Conservation (phyloP, 805 yeast species). For the Kuraishia molischiana region DNA sequence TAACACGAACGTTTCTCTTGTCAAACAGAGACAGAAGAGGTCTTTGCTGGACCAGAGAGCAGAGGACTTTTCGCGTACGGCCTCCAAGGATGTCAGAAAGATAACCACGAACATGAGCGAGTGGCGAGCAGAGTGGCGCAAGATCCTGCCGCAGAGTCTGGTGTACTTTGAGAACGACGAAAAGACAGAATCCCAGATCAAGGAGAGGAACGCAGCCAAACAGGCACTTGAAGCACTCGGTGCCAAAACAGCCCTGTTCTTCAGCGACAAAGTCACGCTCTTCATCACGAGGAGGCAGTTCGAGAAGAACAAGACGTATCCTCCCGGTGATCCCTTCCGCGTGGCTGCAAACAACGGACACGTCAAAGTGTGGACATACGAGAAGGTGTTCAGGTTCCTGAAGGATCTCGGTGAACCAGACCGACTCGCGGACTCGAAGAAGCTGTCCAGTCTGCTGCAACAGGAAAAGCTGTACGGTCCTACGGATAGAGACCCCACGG, state of each 20-base stretch:
- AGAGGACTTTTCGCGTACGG: constrained; percentile 6
- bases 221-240: constrained; percentile 33
- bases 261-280: constrained; percentile 58
- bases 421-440: constrained; percentile 12
- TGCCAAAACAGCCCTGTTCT: constrained; percentile 49
- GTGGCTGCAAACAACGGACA: constrained; percentile 44
- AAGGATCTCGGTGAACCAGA: constrained; percentile 41
- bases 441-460: constrained; percentile 54
- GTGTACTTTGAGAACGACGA: constrained; percentile 45
- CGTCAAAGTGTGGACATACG: constrained; percentile 84
- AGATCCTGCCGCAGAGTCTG: constrained; percentile 43
- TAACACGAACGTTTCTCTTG: neutral
- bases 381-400: constrained; percentile 75
- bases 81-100: neutral
- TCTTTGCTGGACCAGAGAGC: constrained; percentile 12
- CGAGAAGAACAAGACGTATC: constrained; percentile 27
- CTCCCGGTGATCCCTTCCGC: constrained; percentile 52
- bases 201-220: constrained; percentile 24
- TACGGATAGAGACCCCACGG: constrained; percentile 79
- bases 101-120: constrained; percentile 11
- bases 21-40: constrained; percentile 7
- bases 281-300: constrained; percentile 61
- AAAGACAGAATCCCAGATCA: constrained; percentile 13
- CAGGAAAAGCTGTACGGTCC: constrained; percentile 86
- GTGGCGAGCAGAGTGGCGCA: constrained; percentile 56